Base-by-base conservation (phyloP, 306 rosid species). In the Rubus parviflorus region DNA sequence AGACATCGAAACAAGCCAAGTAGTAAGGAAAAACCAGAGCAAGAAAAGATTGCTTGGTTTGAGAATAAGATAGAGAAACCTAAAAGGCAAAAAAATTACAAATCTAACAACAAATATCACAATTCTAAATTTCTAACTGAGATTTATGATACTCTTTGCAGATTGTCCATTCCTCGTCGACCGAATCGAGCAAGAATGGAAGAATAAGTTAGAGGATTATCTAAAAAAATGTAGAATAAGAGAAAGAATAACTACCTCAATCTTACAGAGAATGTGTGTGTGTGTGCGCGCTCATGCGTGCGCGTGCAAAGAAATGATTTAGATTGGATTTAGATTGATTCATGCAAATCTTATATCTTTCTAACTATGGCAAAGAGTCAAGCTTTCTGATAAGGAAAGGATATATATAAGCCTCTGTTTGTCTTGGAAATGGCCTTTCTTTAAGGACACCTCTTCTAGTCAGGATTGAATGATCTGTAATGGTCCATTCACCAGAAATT, bases 1-100 rank as follows among this genome's bases (percentile, higher is more conserved):
- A 71, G 83, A 74, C 75, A 78, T 58, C 15, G 46, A 46, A 77
- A 66, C 35, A 83, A 47, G n/a, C 35, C 45, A 73, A 57, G 15
- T 23, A 47, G 76, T 74, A 46, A 70, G 66, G 58, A 54, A 63
- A 62, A 47, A 17, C 58, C 51, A 75, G 22, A 71, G 30, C 15
- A 57, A 45, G 80, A 12, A 75, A 46, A 53, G 38, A 52, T 63
- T 43, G 17, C 53, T 37, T 76, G 72, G 63, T 41, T 35, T 13
- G 37, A 66, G 67, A 42, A 69, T 74, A 73, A 54, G 14, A 57
- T 70, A 8, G 47, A 62, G 14, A 25, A 12, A 57, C 37, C 8
- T 20, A 0, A 42, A 23, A 73, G 10, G 1, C 6, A 56, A 20
- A 58, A 7, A 19, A 13, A 13, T 6, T 77, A 41, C 35, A 67